Evolutionary conservation across 164 flowering plant genomes (phyloP).

Genomic region (Stephania yunnanensis): DNA sequence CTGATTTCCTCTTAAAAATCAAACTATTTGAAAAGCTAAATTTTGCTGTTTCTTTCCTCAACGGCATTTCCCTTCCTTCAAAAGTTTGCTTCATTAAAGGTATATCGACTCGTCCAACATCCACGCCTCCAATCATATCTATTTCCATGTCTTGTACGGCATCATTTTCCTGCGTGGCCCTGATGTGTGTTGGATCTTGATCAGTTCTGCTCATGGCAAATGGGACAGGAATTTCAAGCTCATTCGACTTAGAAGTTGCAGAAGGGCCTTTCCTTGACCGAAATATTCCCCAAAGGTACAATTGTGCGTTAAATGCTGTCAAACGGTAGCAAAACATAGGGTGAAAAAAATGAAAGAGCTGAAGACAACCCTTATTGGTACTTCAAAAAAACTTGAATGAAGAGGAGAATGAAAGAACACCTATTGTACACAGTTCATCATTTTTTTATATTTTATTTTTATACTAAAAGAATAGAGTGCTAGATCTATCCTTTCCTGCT

Average conservation of each 20-base stretch:
- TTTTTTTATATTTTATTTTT: too few relatives aligned
- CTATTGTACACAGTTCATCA: too few relatives aligned
- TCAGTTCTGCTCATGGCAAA: conserved; percentile 1
- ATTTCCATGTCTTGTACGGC: background rate
- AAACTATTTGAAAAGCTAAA: background rate
- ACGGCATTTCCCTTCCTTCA: background rate
- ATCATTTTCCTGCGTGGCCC: background rate
- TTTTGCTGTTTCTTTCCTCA: background rate
- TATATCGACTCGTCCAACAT: conserved; percentile 20
- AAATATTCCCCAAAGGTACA: conserved; percentile 31
- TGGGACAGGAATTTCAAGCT: background rate
- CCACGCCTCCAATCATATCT: conserved; percentile 22
- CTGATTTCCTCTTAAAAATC: background rate
- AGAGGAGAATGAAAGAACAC: too few relatives aligned
- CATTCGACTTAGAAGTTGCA: background rate
- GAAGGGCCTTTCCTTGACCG: conserved; percentile 10
- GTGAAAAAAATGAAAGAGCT: background rate
- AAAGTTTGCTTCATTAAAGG: background rate
- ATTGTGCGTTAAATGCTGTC: conserved; percentile 15
- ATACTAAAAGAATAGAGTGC: too few relatives aligned
- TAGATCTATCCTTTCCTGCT: too few relatives aligned
- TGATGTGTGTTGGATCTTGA: conserved; percentile 16
- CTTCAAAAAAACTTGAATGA: background rate
- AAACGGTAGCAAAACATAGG: background rate
- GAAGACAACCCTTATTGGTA: background rate